Evolutionary conservation across 2,329 filamentous ascomycete species (phyloP).

Genomic region (Neopestalotiopsis rosae): DNA sequence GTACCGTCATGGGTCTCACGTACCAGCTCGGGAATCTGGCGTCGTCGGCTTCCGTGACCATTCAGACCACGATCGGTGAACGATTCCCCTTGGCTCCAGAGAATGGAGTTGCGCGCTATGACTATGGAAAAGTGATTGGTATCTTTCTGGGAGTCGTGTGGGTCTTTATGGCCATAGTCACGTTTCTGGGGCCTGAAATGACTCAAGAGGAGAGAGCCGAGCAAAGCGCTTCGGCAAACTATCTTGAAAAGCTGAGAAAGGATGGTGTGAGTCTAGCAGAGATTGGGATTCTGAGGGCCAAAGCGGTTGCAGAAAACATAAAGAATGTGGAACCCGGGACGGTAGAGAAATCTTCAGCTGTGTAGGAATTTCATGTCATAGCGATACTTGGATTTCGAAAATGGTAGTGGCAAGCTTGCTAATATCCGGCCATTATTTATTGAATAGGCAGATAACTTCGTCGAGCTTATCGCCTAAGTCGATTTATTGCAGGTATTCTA

Average conservation of each 20-base stretch:
- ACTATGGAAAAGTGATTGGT: conserved; percentile 85
- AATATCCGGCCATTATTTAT: too few relatives aligned
- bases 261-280: conserved; percentile 23
- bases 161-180: conserved; percentile 62
- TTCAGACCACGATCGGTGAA: conserved; percentile 78
- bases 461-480: too few relatives aligned
- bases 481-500: too few relatives aligned
- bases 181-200: conserved; percentile 64
- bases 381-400: too few relatives aligned
- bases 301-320: not conserved
- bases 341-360: not conserved
- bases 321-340: not conserved
- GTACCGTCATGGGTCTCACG: conserved; percentile 74
- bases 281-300: conserved; percentile 23
- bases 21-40: conserved; percentile 82
- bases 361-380: not conserved
- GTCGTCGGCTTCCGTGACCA: conserved; percentile 72
- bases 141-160: conserved; percentile 92
- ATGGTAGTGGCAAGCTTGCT: too few relatives aligned
- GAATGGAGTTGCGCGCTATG: conserved; percentile 57
- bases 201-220: conserved; percentile 28
- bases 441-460: too few relatives aligned
- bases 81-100: conserved; percentile 70
- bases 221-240: conserved; percentile 19
- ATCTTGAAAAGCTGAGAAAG: conserved; percentile 26